Evolutionary conservation across 202 grass and related monocot species (phyloP).

Genomic region (Eragrostis tef): DNA sequence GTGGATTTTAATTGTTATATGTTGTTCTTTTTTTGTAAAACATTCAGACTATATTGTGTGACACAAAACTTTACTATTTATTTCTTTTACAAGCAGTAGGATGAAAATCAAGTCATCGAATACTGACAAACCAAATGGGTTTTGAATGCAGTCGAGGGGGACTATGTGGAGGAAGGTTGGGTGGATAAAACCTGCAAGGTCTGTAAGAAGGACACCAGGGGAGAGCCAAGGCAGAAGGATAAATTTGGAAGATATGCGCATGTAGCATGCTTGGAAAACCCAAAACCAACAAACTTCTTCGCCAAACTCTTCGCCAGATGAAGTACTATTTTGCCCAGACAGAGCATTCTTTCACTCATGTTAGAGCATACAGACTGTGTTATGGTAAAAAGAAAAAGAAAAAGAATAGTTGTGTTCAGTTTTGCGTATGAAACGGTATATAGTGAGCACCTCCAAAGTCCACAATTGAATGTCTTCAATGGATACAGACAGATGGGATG

Average conservation of each 20-base stretch:
- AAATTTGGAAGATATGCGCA: conserved; percentile 88
- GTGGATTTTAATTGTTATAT: neutral
- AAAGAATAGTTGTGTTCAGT: neutral
- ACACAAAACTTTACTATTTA: neutral
- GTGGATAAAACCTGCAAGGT: conserved; percentile 97
- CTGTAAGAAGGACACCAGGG: conserved; percentile 89
- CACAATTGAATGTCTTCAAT: conserved; percentile 7
- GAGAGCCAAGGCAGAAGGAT: conserved; percentile 83
- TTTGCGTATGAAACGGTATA: conserved; percentile 17
- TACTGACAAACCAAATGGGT: conserved; percentile 27
- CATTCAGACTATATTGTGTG: no score
- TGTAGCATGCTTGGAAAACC: conserved; percentile 71
- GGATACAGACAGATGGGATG: neutral
- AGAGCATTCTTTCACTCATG: conserved; percentile 10
- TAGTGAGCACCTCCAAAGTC: conserved; percentile 2
- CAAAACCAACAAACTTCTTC: conserved; percentile 78
- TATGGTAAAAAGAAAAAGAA: no score
- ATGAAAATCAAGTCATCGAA: conserved; percentile 3
- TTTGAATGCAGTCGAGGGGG: conserved; percentile 64
- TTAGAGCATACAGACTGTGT: conserved; percentile 26
- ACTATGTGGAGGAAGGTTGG: conserved; percentile 96
- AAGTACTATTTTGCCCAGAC: conserved; percentile 32
- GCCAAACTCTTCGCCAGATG: conserved; percentile 72
- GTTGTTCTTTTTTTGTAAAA: no score
- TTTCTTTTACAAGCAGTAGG: neutral